Evolutionary conservation across 2,329 filamentous ascomycete genomes (phyloP).

Genomic region (Xylariaceae sp.): DNA sequence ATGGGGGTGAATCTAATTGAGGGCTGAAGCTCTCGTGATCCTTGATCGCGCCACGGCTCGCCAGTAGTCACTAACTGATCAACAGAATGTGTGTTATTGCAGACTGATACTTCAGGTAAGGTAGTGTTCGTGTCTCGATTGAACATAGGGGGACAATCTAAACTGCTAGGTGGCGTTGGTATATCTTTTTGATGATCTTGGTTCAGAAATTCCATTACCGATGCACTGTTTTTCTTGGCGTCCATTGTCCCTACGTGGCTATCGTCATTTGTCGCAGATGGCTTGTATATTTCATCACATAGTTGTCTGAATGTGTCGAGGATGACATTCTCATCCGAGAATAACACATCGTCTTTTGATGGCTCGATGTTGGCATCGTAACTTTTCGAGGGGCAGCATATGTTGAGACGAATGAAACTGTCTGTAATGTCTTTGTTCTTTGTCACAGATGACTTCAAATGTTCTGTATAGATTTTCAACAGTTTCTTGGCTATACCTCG

Average conservation of each 20-base stretch:
- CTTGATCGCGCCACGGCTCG: neutral
- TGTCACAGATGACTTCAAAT: conserved; percentile 33
- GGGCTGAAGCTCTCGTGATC: neutral
- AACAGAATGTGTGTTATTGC: neutral
- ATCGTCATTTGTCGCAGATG: neutral
- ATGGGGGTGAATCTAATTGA: conserved; percentile 14
- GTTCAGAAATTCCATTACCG: neutral
- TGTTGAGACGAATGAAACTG: conserved; percentile 59
- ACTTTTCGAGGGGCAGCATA: conserved; percentile 54
- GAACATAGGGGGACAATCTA: neutral
- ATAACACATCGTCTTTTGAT: conserved; percentile 66
- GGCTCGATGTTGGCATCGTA: conserved; percentile 72
- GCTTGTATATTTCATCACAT: conserved; percentile 38
- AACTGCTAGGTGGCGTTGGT: neutral
- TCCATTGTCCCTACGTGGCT: neutral
- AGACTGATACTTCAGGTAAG: neutral
- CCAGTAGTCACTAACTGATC: neutral
- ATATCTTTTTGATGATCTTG: neutral
- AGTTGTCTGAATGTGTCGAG: conserved; percentile 43
- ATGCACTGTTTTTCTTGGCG: neutral
- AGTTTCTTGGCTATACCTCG: conserved; percentile 58
- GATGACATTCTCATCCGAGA: conserved; percentile 48
- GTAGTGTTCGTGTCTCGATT: neutral
- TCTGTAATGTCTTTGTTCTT: conserved; percentile 33
- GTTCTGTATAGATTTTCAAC: conserved; percentile 45